Conservation (phyloP, 2,329 filamentous ascomycete genomes). For the Zarea fungicola region DNA sequence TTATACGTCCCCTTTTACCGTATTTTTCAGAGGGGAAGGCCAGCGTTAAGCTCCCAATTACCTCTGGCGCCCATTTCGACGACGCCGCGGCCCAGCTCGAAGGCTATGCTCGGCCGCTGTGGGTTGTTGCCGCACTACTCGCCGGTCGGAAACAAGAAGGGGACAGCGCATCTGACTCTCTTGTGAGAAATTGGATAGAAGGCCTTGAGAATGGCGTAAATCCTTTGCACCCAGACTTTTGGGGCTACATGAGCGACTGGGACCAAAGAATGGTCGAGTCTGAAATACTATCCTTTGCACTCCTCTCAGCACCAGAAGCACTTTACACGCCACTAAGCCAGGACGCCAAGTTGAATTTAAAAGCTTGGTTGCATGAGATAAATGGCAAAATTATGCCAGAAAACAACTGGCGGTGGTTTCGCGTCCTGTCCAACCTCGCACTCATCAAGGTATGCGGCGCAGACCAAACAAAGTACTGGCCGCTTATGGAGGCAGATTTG, state of each 20-base stretch:
- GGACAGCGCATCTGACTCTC: neutral
- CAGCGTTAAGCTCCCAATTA: conserved; percentile 31
- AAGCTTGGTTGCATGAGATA: conserved; percentile 35
- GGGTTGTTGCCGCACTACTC: conserved; percentile 33
- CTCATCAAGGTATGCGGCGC: conserved; percentile 37
- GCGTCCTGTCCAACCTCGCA: conserved; percentile 44
- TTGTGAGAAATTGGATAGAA: conserved; percentile 26
- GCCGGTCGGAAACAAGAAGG: conserved; percentile 23
- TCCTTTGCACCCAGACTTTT: conserved; percentile 35
- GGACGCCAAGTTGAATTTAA: conserved; percentile 30
- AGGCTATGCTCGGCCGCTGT: conserved; percentile 37
- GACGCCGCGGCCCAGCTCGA: conserved; percentile 41
- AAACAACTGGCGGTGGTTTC: conserved; percentile 51
- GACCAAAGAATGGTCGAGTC: conserved; percentile 53
- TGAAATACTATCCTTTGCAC: conserved; percentile 44
- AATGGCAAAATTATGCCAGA: conserved; percentile 40
- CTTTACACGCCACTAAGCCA: conserved; percentile 28
- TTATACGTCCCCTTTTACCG: conserved; percentile 28
- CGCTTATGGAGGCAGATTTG: conserved; percentile 36
- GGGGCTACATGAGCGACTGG: conserved; percentile 39
- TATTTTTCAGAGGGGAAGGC: conserved; percentile 31
- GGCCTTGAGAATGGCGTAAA: conserved; percentile 29
- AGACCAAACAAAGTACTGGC: conserved; percentile 26
- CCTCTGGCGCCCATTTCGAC: conserved; percentile 38
- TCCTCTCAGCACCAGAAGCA: conserved; percentile 36